A percentile compares a stretch with the other conserved stretches of the same genome.
These are phyloP conservation scores for Tephrocybe sp. DNA, from an alignment of 768 basidiomycete genomes.

Conservation along the genomic window DNA sequence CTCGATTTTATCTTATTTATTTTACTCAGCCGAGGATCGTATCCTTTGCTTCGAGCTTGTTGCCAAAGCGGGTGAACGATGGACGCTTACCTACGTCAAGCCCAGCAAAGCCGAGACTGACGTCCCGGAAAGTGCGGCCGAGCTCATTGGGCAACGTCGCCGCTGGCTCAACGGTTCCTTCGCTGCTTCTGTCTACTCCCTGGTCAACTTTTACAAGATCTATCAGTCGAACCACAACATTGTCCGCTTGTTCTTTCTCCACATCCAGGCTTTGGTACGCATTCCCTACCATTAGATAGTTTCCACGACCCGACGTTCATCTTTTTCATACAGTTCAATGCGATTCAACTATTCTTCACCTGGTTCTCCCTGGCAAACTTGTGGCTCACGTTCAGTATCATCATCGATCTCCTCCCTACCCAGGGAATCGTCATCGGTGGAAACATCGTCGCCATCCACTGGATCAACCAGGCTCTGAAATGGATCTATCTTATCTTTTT, in stretches of 20 bases:
- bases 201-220: conserved; percentile 88
- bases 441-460: conserved; percentile 70
- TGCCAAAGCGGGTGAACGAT: conserved; percentile 82
- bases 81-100: conserved; percentile 91
- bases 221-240: conserved; percentile 86
- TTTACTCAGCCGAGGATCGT: conserved; percentile 78
- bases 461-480: conserved; percentile 80
- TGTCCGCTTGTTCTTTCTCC: conserved; percentile 94
- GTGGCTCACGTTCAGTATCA: conserved; percentile 94
- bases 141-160: conserved; percentile 92
- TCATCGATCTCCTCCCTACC: conserved; percentile 80
- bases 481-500: conserved; percentile 91
- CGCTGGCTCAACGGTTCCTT: conserved; percentile 98
- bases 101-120: conserved; percentile 95
- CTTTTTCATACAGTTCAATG: conserved; percentile 65
- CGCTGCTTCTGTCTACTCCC: conserved; percentile 86
- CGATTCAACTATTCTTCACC: conserved; percentile 81
- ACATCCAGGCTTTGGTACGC: conserved; percentile 85
- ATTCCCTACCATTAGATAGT: not conserved
- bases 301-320: not conserved
- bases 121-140: conserved; percentile 88
- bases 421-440: conserved; percentile 68
- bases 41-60: conserved; percentile 98
- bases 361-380: conserved; percentile 94
- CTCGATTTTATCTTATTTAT: not conserved